Evolutionary conservation across 331 rosid genomes (phyloP), one percentile per base, ranked within the genome.

Genomic region (Malus hybrid): DNA sequence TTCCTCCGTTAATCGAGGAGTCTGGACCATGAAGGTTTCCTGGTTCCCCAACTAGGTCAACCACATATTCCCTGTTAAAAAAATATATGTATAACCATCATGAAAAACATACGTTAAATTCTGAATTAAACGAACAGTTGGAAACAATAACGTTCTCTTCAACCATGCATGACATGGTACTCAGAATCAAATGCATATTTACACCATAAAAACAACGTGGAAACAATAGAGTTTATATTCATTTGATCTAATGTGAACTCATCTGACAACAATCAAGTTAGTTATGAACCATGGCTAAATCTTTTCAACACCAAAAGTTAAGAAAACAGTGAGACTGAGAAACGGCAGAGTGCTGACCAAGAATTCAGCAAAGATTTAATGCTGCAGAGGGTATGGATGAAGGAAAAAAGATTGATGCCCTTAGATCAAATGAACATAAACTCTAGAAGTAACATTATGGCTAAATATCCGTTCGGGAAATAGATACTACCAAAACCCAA

Each of bases 41-140:
- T 22, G 97, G 99, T 83, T 94, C 87, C 82, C 99, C 97, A 76
- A 94, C 96, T 76, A 94, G 90, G 83, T 94, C 99, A 71, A 94
- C 99, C 27, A 94, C 93, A 74, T 90, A 94, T 78, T 94, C 99
- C 96, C 99, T 94, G 92, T 72, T 6, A 77, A 81, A 65, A 79
- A 56, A 8, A 78, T 52, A 46, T 28, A 48, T 55, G 18, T 10
- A 42, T 28, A n/a, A 4, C 20, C 54, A 36, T 28, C 70, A 27
- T 66, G 57, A 28, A 76, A 67, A 66, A 69, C 74, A 71, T 32
- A 52, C 24, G 6, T 8, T 4, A 46, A 27, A 8, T 6, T 7
- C 14, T 31, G 18, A 64, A 34, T 27, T 22, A 36, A 67, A 39
- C 4, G 7, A 64, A 29, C 33, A 64, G 62, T 54, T 52, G 18